These are phyloP conservation scores for Ceratocystis papillata DNA, from an alignment of 2,329 filamentous ascomycete species.

Conservation along the genomic window DNA sequence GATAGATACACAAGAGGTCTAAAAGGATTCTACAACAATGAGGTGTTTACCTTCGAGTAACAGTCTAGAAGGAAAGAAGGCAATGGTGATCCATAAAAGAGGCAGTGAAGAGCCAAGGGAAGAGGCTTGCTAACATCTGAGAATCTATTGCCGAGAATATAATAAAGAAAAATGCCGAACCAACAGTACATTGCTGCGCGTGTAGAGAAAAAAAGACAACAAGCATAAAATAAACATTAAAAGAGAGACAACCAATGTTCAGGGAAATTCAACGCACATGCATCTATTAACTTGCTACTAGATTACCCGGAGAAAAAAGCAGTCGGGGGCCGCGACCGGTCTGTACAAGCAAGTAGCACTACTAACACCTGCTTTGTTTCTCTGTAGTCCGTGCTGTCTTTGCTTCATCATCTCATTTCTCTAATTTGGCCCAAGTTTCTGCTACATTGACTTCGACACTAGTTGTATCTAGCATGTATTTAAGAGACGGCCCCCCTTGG, in stretches of 20 bases:
- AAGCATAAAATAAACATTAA: neutral
- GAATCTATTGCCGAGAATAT: no score
- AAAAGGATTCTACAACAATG: neutral
- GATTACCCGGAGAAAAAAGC: neutral
- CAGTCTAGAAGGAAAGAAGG: neutral
- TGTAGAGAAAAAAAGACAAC: no score
- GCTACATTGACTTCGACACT: neutral
- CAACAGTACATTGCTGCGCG: no score
- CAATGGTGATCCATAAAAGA: neutral
- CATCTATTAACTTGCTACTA: neutral
- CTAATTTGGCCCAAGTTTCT: neutral
- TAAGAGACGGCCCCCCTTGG: neutral
- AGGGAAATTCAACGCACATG: neutral
- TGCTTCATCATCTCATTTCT: constrained; percentile 7
- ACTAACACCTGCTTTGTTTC: neutral
- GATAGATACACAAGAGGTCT: neutral
- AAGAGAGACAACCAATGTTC: neutral
- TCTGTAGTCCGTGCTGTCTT: constrained; percentile 1
- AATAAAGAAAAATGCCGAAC: no score
- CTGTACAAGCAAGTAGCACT: neutral
- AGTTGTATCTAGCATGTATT: neutral
- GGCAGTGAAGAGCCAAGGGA: neutral
- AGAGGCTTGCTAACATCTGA: neutral
- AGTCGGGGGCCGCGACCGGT: neutral
- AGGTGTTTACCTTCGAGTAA: neutral